These are phyloP conservation scores for Lichtheimia hyalospora DNA, from an alignment of 371 early-diverging fungal species.

Conservation along the genomic window DNA sequence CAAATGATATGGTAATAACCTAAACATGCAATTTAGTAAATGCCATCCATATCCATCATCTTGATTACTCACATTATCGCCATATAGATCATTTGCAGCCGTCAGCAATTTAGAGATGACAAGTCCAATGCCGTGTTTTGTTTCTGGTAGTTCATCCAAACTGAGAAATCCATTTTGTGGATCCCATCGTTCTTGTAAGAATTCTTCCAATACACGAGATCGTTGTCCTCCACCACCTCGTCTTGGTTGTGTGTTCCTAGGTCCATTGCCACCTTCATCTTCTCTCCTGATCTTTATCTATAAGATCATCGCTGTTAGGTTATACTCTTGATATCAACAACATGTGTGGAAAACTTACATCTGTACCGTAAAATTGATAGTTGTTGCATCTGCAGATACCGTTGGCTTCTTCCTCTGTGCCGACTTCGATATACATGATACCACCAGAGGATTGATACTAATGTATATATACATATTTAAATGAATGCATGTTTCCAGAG, in stretches of 20 bases:
- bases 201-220: slow-evolving; percentile 25
- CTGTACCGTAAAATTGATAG: not conserved
- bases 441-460: slow-evolving; percentile 1
- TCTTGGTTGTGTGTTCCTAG: not conserved
- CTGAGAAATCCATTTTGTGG: slow-evolving; percentile 46
- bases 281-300: slow-evolving; percentile 14
- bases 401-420: not conserved
- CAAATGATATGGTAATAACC: slow-evolving; percentile 59
- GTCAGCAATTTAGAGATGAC: slow-evolving; percentile 47
- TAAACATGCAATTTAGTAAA: slow-evolving; percentile 12
- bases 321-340: not conserved
- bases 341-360: not conserved
- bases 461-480: no score
- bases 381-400: not conserved
- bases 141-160: slow-evolving; percentile 47
- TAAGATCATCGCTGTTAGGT: not conserved
- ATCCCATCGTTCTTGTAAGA: slow-evolving; percentile 52
- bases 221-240: slow-evolving; percentile 1
- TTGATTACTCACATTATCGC: slow-evolving; percentile 31
- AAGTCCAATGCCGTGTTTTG: slow-evolving; percentile 28
- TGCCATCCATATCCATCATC: not conserved
- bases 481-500: no score
- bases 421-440: slow-evolving; percentile 1
- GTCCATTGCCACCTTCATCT: not conserved
- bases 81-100: slow-evolving; percentile 51